Conservation (phyloP, 352 stramenopile genomes). For the Albugo candida region DNA sequence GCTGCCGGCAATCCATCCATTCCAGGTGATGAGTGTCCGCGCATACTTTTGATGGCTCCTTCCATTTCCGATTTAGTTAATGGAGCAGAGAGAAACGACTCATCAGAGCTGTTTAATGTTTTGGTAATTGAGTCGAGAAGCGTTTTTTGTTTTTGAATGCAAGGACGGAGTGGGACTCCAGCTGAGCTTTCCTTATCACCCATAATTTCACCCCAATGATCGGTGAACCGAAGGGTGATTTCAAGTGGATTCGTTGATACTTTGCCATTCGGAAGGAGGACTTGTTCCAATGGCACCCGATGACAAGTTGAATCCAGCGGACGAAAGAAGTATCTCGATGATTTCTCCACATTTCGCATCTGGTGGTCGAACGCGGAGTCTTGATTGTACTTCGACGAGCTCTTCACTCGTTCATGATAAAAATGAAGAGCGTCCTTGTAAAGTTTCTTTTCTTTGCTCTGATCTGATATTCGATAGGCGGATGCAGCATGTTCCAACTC, state of each 20-base stretch:
- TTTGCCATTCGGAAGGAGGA: background rate
- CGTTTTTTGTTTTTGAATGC: background rate
- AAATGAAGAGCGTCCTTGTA: background rate
- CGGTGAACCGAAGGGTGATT: slow-evolving; percentile 6
- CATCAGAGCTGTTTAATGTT: background rate
- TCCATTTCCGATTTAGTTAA: background rate
- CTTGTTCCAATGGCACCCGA: slow-evolving; percentile 1
- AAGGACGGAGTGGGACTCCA: background rate
- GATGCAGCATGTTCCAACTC: background rate
- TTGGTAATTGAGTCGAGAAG: background rate
- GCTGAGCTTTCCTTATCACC: slow-evolving; percentile 1
- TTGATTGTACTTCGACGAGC: slow-evolving; percentile 5
- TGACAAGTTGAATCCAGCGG: slow-evolving; percentile 4
- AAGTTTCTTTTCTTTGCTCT: background rate
- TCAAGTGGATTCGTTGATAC: slow-evolving; percentile 4
- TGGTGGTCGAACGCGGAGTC: slow-evolving; percentile 5
- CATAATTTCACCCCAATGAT: slow-evolving; percentile 6
- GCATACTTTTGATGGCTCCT: background rate
- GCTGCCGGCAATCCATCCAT: slow-evolving; percentile 6
- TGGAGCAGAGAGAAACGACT: background rate
- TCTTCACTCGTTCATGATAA: slow-evolving; percentile 4
- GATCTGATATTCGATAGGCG: background rate
- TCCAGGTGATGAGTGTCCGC: background rate
- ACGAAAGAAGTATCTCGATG: slow-evolving; percentile 3
- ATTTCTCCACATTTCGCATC: slow-evolving; percentile 1